phyloP scores from a whole-genome alignment of 1,284 basidiomycete genomes.

The Cryptococcus sp. region DNA sequence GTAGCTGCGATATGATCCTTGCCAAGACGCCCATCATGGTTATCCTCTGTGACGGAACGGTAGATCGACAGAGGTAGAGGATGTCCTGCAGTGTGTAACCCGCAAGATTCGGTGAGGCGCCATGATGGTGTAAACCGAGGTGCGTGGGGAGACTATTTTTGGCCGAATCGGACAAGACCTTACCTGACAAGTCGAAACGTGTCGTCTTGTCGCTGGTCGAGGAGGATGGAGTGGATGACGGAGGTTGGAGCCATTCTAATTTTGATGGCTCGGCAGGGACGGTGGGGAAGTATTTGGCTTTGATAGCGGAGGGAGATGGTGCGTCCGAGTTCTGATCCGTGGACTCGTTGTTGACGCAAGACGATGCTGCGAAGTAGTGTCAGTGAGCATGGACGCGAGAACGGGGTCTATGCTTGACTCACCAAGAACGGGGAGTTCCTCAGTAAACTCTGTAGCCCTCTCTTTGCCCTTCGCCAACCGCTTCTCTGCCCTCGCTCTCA shows the following conservation, averaged over 20 bases:
- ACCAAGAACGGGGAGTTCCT: background rate
- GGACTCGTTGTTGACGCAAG: too few species aligned
- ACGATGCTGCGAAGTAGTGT: background rate
- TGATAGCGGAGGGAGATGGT: conserved; percentile 69
- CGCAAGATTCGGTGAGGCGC: conserved; percentile 69
- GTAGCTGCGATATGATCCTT: conserved; percentile 57
- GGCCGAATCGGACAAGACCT: conserved; percentile 60
- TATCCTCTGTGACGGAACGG: conserved; percentile 78
- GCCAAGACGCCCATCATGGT: conserved; percentile 76
- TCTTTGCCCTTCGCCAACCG: conserved; percentile 13
- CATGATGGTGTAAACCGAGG: conserved; percentile 86
- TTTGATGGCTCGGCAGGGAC: conserved; percentile 63
- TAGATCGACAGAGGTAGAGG: conserved; percentile 77
- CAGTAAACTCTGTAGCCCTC: background rate
- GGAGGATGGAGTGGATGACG: conserved; percentile 12
- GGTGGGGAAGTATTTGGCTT: conserved; percentile 78
- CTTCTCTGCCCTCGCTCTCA: conserved; percentile 59
- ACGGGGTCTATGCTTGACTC: background rate
- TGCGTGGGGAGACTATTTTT: conserved; percentile 65
- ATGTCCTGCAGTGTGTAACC: conserved; percentile 89
- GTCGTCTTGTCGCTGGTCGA: conserved; percentile 22
- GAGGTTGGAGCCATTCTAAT: conserved; percentile 73
- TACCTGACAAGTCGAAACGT: conserved; percentile 75
- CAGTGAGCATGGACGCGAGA: background rate
- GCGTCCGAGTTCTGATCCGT: conserved; percentile 65